Base-by-base conservation (phyloP, 495 filamentous ascomycete species). In the Aspergillus egyptiacus region DNA sequence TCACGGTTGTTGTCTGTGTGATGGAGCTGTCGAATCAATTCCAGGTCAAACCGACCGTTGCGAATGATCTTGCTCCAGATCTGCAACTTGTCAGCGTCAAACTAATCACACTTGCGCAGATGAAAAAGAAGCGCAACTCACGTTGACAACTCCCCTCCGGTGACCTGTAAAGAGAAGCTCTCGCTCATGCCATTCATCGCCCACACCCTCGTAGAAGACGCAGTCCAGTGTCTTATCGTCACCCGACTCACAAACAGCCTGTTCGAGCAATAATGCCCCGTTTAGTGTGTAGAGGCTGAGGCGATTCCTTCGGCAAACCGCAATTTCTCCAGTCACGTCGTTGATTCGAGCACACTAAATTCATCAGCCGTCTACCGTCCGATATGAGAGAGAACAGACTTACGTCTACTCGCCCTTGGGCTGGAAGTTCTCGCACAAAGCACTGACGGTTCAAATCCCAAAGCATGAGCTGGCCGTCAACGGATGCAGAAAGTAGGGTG, bases 361-460 rank as follows among this genome's bases (percentile, higher is more conserved):
- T 14, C 38, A 19, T 56, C 37, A 55, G 48, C 30, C 0, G 25
- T 8, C 5, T 7, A 14, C 5, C 6, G 13, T 2, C 5, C 17
- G 7, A 18, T 5, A 23, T 1, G 6, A 20, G 9, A 10, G 9
- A 4, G 10, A 8, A 31, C 1, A 10, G 47, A 55, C 63, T 60
- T 64, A 80, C 78, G 58, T 80, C 74, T 1, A 80, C 72, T 14
- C 62, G 61, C 9, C 74, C 70, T 23, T 72, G 67, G 3, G 63
- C 55, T 13, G 82, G 76, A 22, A 97, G 72, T 57, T 85, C 81
- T 17, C 91, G 82, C 14, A 97, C 80, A 58, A 95, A 94, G 28
- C 84, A 83, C 30, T 87, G 78, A 8, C 87, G 82, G 63, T 97
- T 97, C 14, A 97, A 71, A 64, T 96, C 91, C 93, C 94, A 97